phyloP scores from a whole-genome alignment of 495 filamentous ascomycete genomes.

The Penicillium malachiteum region DNA sequence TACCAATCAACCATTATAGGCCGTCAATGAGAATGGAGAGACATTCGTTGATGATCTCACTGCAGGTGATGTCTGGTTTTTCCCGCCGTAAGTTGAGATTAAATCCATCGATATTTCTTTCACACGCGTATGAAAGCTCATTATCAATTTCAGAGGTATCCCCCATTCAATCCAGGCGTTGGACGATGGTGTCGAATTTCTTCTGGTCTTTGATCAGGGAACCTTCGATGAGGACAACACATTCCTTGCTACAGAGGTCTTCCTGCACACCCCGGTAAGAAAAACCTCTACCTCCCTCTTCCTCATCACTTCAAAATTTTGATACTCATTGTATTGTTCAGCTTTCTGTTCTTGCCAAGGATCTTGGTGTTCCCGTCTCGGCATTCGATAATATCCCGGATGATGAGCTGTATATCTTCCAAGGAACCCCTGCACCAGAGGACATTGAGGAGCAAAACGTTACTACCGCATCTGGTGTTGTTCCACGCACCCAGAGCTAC shows the following conservation, averaged over 20 bases:
- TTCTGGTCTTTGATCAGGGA: conserved; percentile 69
- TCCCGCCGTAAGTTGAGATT: conserved; percentile 43
- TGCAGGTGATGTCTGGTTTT: conserved; percentile 71
- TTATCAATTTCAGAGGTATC: conserved; percentile 42
- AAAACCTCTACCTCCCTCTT: background rate
- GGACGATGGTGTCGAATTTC: conserved; percentile 63
- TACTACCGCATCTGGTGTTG: conserved; percentile 55
- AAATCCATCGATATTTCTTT: background rate
- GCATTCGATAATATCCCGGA: conserved; percentile 59
- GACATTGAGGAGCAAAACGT: conserved; percentile 63
- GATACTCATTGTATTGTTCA: conserved; percentile 9
- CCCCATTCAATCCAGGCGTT: conserved; percentile 69
- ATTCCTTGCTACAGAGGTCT: conserved; percentile 65
- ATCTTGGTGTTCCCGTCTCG: conserved; percentile 54
- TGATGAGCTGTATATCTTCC: conserved; percentile 68
- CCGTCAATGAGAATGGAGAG: conserved; percentile 61
- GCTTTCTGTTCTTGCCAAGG: conserved; percentile 62
- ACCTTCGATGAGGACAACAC: conserved; percentile 69
- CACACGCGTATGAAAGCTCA: background rate
- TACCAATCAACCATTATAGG: conserved; percentile 25
- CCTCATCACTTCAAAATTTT: background rate
- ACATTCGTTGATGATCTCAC: conserved; percentile 66
- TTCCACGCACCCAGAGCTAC: conserved; percentile 54
- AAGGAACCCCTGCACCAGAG: conserved; percentile 57
- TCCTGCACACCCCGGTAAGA: conserved; percentile 50